Evolutionary conservation across 106 monocot species (phyloP), one percentile per base, ranked within the genome.

Genomic region (Dendrobium catenatum): DNA sequence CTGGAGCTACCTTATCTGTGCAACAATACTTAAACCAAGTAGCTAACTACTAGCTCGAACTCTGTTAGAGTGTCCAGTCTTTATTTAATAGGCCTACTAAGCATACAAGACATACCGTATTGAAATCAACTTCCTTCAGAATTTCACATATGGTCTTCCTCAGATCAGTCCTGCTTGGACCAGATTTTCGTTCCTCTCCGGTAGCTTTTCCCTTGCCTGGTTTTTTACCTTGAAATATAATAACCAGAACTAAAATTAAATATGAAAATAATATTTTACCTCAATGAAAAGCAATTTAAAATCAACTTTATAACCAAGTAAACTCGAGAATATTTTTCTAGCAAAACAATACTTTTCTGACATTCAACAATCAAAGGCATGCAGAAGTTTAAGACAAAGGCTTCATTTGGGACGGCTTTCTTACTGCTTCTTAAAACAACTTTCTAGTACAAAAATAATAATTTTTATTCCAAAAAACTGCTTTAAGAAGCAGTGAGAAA

Each of bases 41-140:
- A 51, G 51, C 51, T 51, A 51, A 51, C 10, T 51, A 51, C 51
- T 51, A 15, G 13, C 51, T 51, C 13, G 13, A 46, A 51, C 13
- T 51, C 10, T 51, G 51, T 13, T 13, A 15, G 15, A 51, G 51
- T 11, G 51, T 11, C 51, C 51, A 51, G 51, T 13, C 15, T 51
- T 1, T 51, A 51, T 51, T 51, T 51, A 13, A 51, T 51, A 13
- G 13, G 13, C 51, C 10, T 51, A 51, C 13, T 19, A 74, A 74
- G 43, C 18, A 74, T 20, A 37, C 15, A 19, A 74, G 1, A 74
- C 42, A 44, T 74, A 74, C 95, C 84, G 92, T 92, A 85, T 90
- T 95, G 81, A 96, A 96, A 77, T 96, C 96, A 78, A 94, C 96
- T 78, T 89, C 88, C 76, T 90, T 94, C 26, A 96, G 85, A 78